Percentiles rank a stretch among this genome's conserved stretches.
phyloP scores from a whole-genome alignment of 768 basidiomycete genomes.

The Lentinula aciculospora region DNA sequence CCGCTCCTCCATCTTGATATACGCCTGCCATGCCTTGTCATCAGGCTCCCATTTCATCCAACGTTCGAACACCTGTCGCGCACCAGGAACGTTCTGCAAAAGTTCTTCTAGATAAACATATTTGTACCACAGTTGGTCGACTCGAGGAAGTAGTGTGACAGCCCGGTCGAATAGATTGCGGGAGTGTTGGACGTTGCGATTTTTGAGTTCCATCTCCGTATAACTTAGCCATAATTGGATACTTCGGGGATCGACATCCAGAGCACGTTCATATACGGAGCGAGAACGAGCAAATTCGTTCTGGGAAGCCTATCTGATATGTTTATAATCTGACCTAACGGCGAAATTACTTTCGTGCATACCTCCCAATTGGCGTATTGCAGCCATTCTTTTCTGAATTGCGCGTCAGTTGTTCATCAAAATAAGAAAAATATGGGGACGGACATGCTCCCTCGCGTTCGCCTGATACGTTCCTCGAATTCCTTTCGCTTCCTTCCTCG shows the following conservation, averaged over 20 bases:
- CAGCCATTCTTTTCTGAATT: slow-evolving; percentile 74
- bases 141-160: slow-evolving; percentile 91
- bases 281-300: slow-evolving; percentile 93
- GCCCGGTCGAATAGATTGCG: slow-evolving; percentile 97
- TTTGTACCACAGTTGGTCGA: slow-evolving; percentile 99
- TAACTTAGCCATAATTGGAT: slow-evolving; percentile 92
- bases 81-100: slow-evolving; percentile 91
- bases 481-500: slow-evolving; percentile 89
- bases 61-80: slow-evolving; percentile 95
- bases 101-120: slow-evolving; percentile 98
- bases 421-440: neutral
- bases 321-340: slow-evolving; percentile 3
- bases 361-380: slow-evolving; percentile 87
- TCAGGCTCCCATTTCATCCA: slow-evolving; percentile 99
- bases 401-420: neutral
- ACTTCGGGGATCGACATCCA: slow-evolving; percentile 90
- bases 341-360: slow-evolving; percentile 13
- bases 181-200: slow-evolving; percentile 94
- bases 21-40: slow-evolving; percentile 99
- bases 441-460: slow-evolving; percentile 77
- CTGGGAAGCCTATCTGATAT: slow-evolving; percentile 70
- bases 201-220: slow-evolving; percentile 97
- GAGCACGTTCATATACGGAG: slow-evolving; percentile 93
- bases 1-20: slow-evolving; percentile 94
- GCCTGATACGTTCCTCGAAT: slow-evolving; percentile 84